Percentiles rank a stretch among this genome's conserved stretches.
Evolutionary conservation across 1,139 yeast species (phyloP).

Genomic region (Yamadazyma mexicana): DNA sequence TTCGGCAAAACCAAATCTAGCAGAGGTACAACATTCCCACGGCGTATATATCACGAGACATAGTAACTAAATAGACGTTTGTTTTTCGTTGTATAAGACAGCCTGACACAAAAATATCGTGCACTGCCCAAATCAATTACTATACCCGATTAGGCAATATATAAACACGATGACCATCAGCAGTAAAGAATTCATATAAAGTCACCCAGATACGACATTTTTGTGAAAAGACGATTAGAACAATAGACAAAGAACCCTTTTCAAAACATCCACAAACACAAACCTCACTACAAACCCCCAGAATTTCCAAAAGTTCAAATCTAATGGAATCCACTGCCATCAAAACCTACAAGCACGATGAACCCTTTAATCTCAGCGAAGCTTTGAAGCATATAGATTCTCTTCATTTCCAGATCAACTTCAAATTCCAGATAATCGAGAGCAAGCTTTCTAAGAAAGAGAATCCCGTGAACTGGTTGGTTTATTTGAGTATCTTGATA

Average conservation of each 20-base stretch:
- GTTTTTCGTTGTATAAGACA: too few species aligned
- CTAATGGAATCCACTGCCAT: background rate
- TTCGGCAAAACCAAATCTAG: too few species aligned
- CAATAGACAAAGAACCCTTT: background rate
- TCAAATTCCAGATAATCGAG: constrained; percentile 10
- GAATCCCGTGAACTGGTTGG: constrained; percentile 4
- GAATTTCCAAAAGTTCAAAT: background rate
- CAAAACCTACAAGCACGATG: background rate
- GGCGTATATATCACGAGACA: too few species aligned
- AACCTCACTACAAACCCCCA: background rate
- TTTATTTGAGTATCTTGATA: constrained; percentile 7
- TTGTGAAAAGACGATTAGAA: too few species aligned
- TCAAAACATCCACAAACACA: background rate
- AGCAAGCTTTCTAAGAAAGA: constrained; percentile 2
- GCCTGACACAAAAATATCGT: background rate
- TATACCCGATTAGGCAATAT: constrained; percentile 8
- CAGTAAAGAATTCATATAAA: background rate
- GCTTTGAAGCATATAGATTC: constrained; percentile 9
- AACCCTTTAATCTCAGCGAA: constrained; percentile 4
- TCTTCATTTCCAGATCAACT: constrained; percentile 9
- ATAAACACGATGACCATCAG: background rate
- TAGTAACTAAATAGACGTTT: too few species aligned
- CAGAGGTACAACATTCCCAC: too few species aligned
- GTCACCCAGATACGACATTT: background rate
- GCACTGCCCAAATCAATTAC: constrained; percentile 4